Evolutionary conservation across 495 filamentous ascomycete genomes (phyloP).

Genomic region (Aspergillus nanangensis): DNA sequence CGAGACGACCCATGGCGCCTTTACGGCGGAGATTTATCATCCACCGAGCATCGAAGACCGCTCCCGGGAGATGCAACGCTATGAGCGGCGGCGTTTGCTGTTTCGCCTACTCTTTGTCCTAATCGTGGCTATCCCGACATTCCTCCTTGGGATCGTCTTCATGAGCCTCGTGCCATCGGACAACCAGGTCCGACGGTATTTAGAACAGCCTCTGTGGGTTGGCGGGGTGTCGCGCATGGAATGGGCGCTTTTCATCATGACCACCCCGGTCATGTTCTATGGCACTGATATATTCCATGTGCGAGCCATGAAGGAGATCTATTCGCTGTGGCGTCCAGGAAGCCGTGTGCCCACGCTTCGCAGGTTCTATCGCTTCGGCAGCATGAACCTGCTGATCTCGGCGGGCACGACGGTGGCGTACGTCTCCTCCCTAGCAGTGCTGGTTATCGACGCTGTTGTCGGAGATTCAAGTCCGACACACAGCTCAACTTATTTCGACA

Average conservation of each 20-base stretch:
- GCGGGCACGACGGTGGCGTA: conserved; percentile 88
- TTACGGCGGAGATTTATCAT: conserved; percentile 67
- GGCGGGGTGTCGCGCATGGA: conserved; percentile 73
- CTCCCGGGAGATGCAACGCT: conserved; percentile 63
- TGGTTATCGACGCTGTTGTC: conserved; percentile 62
- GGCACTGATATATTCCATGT: conserved; percentile 83
- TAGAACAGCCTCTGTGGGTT: conserved; percentile 66
- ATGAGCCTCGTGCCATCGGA: conserved; percentile 70
- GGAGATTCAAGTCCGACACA: conserved; percentile 33
- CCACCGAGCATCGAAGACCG: conserved; percentile 83
- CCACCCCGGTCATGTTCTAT: conserved; percentile 87
- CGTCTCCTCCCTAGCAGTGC: conserved; percentile 72
- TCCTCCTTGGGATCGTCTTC: conserved; percentile 85
- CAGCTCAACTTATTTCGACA: conserved; percentile 81
- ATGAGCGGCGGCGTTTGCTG: conserved; percentile 57
- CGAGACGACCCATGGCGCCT: conserved; percentile 56
- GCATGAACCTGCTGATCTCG: conserved; percentile 93
- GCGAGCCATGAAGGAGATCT: conserved; percentile 74
- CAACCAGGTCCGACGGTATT: conserved; percentile 51
- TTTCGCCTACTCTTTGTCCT: conserved; percentile 66
- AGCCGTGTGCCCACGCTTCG: conserved; percentile 71
- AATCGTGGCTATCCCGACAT: conserved; percentile 76
- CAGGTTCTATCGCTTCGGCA: conserved; percentile 88
- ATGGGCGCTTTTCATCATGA: conserved; percentile 79
- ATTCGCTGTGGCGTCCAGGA: conserved; percentile 71